A percentile compares a stretch with the other conserved stretches of the same genome.
Evolutionary conservation across 1,139 yeast species (phyloP).

Genomic region (Hyphopichia buzzinii): DNA sequence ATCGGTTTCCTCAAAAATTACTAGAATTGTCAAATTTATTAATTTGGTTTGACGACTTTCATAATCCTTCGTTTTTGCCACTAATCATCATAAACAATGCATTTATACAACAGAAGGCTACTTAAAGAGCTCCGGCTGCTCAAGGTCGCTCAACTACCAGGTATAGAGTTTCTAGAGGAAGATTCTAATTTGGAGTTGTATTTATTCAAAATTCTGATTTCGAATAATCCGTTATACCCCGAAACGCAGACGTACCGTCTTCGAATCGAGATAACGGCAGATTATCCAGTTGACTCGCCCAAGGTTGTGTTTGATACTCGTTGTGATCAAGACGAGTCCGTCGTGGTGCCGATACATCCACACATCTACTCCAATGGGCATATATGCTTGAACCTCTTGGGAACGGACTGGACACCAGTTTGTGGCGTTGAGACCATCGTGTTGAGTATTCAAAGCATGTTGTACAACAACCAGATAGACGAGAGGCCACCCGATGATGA

Average conservation of each 20-base stretch:
- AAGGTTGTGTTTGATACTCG: slow-evolving; percentile 49
- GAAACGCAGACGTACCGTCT: slow-evolving; percentile 30
- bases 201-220: slow-evolving; percentile 10
- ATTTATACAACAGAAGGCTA: slow-evolving; percentile 38
- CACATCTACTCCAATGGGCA: slow-evolving; percentile 76
- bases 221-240: slow-evolving; percentile 27
- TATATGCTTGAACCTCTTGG: slow-evolving; percentile 62
- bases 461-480: slow-evolving; percentile 44
- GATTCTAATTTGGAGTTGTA: slow-evolving; percentile 21
- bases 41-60: too few species aligned
- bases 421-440: slow-evolving; percentile 55
- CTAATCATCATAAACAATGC: too few species aligned
- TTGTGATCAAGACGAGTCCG: slow-evolving; percentile 13
- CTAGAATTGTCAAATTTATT: too few species aligned
- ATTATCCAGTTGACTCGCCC: slow-evolving; percentile 68
- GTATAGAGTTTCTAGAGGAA: slow-evolving; percentile 24
- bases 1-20: too few species aligned
- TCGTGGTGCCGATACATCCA: slow-evolving; percentile 61
- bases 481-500: slow-evolving; percentile 58
- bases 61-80: too few species aligned
- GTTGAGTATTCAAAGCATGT: slow-evolving; percentile 64
- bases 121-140: slow-evolving; percentile 40
- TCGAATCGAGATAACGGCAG: slow-evolving; percentile 37
- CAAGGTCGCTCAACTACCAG: slow-evolving; percentile 20
- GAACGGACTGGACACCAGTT: slow-evolving; percentile 73